Conservation (phyloP, 2,329 filamentous ascomycete genomes). For the Phialophora macrospora region DNA sequence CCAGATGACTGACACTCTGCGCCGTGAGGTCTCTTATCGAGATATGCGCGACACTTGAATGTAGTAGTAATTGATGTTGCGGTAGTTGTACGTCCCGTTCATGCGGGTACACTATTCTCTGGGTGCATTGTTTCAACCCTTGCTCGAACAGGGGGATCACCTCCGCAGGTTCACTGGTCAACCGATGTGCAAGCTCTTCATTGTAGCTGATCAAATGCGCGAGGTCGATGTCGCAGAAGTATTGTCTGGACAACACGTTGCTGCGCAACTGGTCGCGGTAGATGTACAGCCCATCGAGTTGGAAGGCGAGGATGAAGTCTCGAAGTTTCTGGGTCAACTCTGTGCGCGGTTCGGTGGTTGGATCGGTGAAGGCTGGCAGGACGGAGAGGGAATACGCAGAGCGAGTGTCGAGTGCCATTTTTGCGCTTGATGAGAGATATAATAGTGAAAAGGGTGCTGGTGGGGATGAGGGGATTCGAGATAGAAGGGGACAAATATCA, state of each 20-base stretch:
- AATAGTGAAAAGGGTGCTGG: not conserved
- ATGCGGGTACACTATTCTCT: constrained; percentile 87
- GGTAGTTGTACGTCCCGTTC: constrained; percentile 72
- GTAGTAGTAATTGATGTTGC: constrained; percentile 90
- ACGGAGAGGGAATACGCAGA: constrained; percentile 85
- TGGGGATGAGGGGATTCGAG: not conserved
- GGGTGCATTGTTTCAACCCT: constrained; percentile 87
- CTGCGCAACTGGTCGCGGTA: constrained; percentile 97
- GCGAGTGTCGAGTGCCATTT: constrained; percentile 73
- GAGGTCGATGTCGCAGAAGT: constrained; percentile 95
- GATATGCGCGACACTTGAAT: constrained; percentile 87
- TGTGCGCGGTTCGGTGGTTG: constrained; percentile 69
- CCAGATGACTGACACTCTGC: constrained; percentile 89
- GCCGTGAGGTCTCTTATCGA: constrained; percentile 95
- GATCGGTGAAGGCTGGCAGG: constrained; percentile 69
- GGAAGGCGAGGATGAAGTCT: constrained; percentile 90
- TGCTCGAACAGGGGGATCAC: constrained; percentile 92
- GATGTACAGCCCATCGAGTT: constrained; percentile 90
- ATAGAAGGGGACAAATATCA: not conserved
- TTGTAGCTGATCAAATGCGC: constrained; percentile 95
- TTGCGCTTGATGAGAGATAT: constrained; percentile 7
- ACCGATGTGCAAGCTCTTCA: constrained; percentile 87
- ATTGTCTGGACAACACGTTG: constrained; percentile 91
- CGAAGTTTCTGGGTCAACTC: constrained; percentile 80
- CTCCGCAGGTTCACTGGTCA: constrained; percentile 87